phyloP scores from a whole-genome alignment of 495 filamentous ascomycete genomes.

The Echria macrotheca region DNA sequence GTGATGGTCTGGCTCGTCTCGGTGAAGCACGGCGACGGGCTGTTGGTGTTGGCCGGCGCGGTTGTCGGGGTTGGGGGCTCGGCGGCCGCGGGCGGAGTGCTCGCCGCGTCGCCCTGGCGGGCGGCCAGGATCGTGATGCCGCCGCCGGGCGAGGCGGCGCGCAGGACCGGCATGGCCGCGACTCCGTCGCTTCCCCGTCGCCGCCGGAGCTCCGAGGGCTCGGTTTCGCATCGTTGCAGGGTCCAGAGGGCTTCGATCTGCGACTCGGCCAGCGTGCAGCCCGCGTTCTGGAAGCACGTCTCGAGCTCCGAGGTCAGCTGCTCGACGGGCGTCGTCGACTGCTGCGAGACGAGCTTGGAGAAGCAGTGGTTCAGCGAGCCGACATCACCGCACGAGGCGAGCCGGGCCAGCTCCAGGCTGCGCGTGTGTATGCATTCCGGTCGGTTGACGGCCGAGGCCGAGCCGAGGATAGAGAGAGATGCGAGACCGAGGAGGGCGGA shows the following conservation, averaged over 20 bases:
- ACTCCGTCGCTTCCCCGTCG: constrained; percentile 18
- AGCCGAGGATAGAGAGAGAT: constrained; percentile 13
- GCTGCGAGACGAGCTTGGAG: constrained; percentile 17
- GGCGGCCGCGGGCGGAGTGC: constrained; percentile 4
- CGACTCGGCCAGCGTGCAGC: constrained; percentile 35
- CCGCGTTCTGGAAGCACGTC: constrained; percentile 33
- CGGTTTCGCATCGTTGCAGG: constrained; percentile 26
- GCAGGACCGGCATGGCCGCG: background rate
- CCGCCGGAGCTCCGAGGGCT: constrained; percentile 27
- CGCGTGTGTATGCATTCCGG: constrained; percentile 29
- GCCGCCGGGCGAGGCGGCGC: background rate
- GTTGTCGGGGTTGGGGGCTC: background rate
- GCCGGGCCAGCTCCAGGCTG: constrained; percentile 25
- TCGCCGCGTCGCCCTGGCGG: constrained; percentile 11
- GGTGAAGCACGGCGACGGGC: constrained; percentile 34
- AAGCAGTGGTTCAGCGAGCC: constrained; percentile 34
- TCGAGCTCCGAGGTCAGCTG: constrained; percentile 26
- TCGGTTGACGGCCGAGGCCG: constrained; percentile 14
- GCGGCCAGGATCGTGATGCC: constrained; percentile 12
- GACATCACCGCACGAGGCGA: constrained; percentile 34
- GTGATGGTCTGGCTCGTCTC: constrained; percentile 23
- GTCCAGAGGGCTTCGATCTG: constrained; percentile 29
- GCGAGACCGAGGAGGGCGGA: constrained; percentile 12
- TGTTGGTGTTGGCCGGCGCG: constrained; percentile 8
- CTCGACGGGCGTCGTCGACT: constrained; percentile 6